Base-by-base conservation (phyloP, 179 eudicot genomes). In the Spergularia azorica region DNA sequence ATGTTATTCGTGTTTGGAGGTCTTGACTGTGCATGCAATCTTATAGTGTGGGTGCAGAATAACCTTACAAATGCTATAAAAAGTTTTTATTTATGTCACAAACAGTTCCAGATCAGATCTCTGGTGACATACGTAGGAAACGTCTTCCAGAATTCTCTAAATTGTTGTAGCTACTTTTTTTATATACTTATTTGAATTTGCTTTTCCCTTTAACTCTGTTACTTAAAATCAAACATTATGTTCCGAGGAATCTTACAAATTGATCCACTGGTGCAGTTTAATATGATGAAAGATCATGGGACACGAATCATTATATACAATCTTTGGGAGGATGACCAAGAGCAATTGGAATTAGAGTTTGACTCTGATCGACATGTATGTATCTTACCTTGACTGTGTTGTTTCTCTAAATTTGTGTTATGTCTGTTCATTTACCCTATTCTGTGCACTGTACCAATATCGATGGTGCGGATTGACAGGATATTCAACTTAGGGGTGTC, bases 261-360 rank as follows among this genome's bases (percentile, higher is more conserved):
- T 81, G 70, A 17, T 51, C 20, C 60, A 26, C 64, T 51, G 57
- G 20, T 82, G 84, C 81, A 95, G 99, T 95, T 95, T 76, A 79
- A 87, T 84, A 74, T 81, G 74, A 89, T 95, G 89, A 86, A 88
- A 71, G 91, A 84, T 77, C 98, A 87, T 41, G 99, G 99, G 74
- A 91, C 99, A 9, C 91, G 94, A 41, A 81, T 95, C 76, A 77
- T 95, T 64, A 87, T 95, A 78, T 93, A 90, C 90, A 95, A 93
- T 84, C 91, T 95, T 54, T 95, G 99, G 99, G 98, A 95, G 83
- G 97, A 95, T 85, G 99, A 94, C 54, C 95, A 95, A 86, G 99
- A 98, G 52, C 87, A 81, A 57, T 71, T 95, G 75, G 99, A 95
- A 79, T 90, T 95, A 78, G 99, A 95, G 81, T 95, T 95, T 74